Base-by-base conservation (phyloP, 768 basidiomycete genomes). In the Clathrus columnatus region DNA sequence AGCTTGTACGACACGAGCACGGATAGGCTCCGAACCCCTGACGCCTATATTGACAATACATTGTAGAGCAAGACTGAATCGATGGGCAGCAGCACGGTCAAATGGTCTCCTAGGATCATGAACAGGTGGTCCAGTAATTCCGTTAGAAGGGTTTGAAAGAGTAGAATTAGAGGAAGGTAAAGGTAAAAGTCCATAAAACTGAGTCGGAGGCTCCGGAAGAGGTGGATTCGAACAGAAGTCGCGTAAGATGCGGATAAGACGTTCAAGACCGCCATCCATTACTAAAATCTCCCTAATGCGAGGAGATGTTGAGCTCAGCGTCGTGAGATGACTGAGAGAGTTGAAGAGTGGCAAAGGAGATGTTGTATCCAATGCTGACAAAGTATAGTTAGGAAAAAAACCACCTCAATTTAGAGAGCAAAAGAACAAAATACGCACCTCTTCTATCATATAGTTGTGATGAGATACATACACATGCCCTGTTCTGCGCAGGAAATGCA, bases 271-370 rank as follows among this genome's bases (percentile, higher is more conserved):
- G 47, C 96, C 96, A 65, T 98, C 95, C 79, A 88, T 85, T 26
- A 93, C 95, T 81, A 99, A 89, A 62, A 96, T 97, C 72, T 99
- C 96, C 57, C 95, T 85, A 71, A 99, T 98, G 53, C 93, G 84
- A 1, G 96, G 94, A 0, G 94, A 96, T 5, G 96, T 97, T 0
- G 91, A 92, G 7, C 95, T 98, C 60, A 99, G 86, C 71, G 96
- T 94, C 49, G 89, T 88, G 54, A 97, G 85, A 72, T 96, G 92
- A 27, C 90, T 92, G 51, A 97, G 83, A 41, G 94, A 97, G 73
- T 96, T 96, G 75, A 94, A 84, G 42, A 92, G 74, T 16, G 85
- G 87, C 43, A 83, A 72, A 16, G 79, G 74, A 0, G 79, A 78
- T 48, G 75, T 75, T 32, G 79, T 80, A 65, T 78, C 74, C 61